Percentiles rank a stretch among this genome's conserved stretches.
phyloP scores from a whole-genome alignment of 345 rosid species.

The Bruguiera gymnorhiza region DNA sequence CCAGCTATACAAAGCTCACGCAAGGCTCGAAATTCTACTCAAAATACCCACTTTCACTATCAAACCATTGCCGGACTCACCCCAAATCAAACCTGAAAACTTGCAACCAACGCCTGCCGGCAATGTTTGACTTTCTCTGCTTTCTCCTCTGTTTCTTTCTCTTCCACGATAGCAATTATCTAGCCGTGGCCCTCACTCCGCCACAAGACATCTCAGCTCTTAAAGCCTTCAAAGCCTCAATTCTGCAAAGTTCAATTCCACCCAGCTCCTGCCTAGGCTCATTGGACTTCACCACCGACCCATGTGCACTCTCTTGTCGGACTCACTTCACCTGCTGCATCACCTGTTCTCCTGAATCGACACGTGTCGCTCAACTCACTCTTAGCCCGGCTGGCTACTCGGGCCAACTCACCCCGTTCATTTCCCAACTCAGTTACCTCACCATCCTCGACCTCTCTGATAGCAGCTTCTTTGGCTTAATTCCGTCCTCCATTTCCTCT shows the following conservation, averaged over 20 bases:
- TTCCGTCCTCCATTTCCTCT: conserved; percentile 63
- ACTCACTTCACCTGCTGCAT: conserved; percentile 62
- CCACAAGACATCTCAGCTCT: conserved; percentile 54
- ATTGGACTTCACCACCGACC: conserved; percentile 69
- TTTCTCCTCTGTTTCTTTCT: background rate
- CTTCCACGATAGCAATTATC: background rate
- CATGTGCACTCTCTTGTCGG: conserved; percentile 60
- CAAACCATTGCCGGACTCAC: background rate
- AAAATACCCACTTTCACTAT: too few species aligned
- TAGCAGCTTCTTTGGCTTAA: conserved; percentile 59
- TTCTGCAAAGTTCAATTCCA: conserved; percentile 51
- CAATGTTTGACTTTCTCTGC: background rate
- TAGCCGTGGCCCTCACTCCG: conserved; percentile 7
- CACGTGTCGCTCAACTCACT: conserved; percentile 58
- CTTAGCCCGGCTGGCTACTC: conserved; percentile 85
- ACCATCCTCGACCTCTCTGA: conserved; percentile 66
- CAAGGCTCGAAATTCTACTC: background rate
- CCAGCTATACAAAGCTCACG: background rate
- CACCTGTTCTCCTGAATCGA: conserved; percentile 46
- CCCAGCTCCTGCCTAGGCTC: conserved; percentile 62
- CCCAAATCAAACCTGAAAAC: too few species aligned
- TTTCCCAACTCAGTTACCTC: conserved; percentile 55
- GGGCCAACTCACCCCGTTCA: conserved; percentile 59
- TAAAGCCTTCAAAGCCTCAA: conserved; percentile 52
- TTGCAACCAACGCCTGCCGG: background rate